These are phyloP conservation scores for Emericellopsis terricola DNA, from an alignment of 495 filamentous ascomycete genomes.

Conservation along the genomic window DNA sequence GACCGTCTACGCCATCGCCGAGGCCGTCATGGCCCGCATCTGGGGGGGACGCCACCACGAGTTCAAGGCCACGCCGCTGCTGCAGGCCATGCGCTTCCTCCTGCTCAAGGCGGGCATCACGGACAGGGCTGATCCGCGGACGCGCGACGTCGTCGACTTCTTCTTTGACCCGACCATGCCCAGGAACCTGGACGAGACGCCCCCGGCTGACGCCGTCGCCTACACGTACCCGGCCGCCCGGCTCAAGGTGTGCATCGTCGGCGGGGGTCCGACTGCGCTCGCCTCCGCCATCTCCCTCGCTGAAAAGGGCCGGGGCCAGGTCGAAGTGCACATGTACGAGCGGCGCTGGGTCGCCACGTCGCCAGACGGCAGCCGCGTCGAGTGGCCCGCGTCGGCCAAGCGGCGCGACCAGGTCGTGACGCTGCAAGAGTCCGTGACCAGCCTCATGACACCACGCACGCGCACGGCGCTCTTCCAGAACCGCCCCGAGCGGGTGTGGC, in stretches of 20 bases:
- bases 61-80: conserved; percentile 12
- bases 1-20: conserved; percentile 9
- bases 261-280: conserved; percentile 16
- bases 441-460: conserved; percentile 9
- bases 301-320: conserved; percentile 13
- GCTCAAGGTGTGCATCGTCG: conserved; percentile 14
- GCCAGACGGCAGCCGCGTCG: conserved; percentile 1
- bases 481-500: conserved; percentile 15
- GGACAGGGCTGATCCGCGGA: conserved; percentile 8
- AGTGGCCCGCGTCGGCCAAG: conserved; percentile 11
- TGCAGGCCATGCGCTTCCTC: conserved; percentile 18
- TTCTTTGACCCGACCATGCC: conserved; percentile 20
- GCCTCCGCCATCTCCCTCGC: conserved; percentile 18
- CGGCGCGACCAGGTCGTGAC: conserved; percentile 17
- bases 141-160: conserved; percentile 14
- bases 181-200: conserved; percentile 9
- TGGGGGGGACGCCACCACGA: conserved; percentile 14
- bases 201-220: conserved; percentile 10
- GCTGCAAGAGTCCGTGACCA: conserved; percentile 15
- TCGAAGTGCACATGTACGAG: conserved; percentile 18
- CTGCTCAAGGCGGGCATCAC: conserved; percentile 14
- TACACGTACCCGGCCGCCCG: conserved; percentile 15
- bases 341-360: conserved; percentile 9
- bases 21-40: conserved; percentile 11
- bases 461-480: conserved; percentile 13